A percentile compares a stretch with the other conserved stretches of the same genome.
Conservation (phyloP, 257 asterid genomes). For the Solanum tarijense region DNA sequence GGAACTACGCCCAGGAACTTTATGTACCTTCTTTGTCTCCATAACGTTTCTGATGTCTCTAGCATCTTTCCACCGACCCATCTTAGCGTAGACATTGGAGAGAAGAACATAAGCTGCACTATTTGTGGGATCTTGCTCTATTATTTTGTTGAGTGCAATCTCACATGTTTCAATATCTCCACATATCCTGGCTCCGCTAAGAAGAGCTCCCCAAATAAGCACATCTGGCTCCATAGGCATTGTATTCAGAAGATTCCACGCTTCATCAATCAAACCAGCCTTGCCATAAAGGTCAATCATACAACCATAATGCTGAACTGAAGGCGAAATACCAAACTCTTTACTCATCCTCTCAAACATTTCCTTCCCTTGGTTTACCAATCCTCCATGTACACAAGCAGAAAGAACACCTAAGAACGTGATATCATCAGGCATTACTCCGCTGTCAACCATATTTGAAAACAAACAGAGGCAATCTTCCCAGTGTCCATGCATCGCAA, state of each 20-base stretch:
- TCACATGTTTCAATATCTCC: constrained; percentile 9
- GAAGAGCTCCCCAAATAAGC: constrained; percentile 13
- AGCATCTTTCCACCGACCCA: constrained; percentile 12
- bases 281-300: constrained; percentile 12
- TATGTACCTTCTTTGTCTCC: constrained; percentile 1
- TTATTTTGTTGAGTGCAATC: background rate
- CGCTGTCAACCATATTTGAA: background rate
- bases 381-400: constrained; percentile 13
- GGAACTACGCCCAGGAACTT: constrained; percentile 10
- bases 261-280: constrained; percentile 7
- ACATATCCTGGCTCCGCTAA: background rate
- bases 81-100: constrained; percentile 6
- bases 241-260: constrained; percentile 2
- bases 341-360: constrained; percentile 7
- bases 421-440: constrained; percentile 6
- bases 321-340: constrained; percentile 5
- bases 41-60: background rate
- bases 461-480: constrained; percentile 7
- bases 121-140: constrained; percentile 6
- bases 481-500: constrained; percentile 7
- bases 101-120: constrained; percentile 9
- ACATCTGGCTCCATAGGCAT: constrained; percentile 12
- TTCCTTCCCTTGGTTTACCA: constrained; percentile 4
- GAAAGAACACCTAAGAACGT: constrained; percentile 8
- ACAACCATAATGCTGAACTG: constrained; percentile 13